phyloP scores from a whole-genome alignment of 2,329 filamentous ascomycete genomes.

The Myriosclerotinia duriaeana region DNA sequence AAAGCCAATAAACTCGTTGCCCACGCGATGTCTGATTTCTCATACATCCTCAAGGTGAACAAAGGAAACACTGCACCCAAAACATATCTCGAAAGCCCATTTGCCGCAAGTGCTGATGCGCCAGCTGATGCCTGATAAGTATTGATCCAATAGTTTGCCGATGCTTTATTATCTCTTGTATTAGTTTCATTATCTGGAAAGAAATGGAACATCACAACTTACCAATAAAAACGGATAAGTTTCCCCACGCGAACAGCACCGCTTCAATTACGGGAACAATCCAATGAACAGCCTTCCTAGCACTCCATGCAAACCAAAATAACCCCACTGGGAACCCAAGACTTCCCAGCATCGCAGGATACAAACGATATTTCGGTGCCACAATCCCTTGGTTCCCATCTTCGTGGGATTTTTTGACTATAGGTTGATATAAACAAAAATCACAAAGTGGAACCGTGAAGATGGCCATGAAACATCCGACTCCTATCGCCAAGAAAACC shows the following conservation, averaged over 20 bases:
- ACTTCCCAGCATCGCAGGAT: conserved; percentile 59
- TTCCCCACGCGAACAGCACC: conserved; percentile 59
- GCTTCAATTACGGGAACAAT: conserved; percentile 52
- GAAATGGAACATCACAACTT: conserved; percentile 45
- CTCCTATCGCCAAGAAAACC: conserved; percentile 43
- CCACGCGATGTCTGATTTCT: conserved; percentile 42
- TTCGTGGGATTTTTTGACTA: conserved; percentile 14
- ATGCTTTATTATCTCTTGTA: conserved; percentile 52
- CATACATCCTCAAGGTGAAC: conserved; percentile 56
- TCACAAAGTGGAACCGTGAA: conserved; percentile 46
- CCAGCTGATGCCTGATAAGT: conserved; percentile 55
- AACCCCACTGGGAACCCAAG: conserved; percentile 51
- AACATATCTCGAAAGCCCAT: conserved; percentile 56
- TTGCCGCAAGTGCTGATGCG: conserved; percentile 60
- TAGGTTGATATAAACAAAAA: conserved; percentile 43
- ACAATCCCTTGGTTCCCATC: conserved; percentile 33
- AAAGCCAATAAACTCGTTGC: conserved; percentile 45
- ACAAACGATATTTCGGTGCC: conserved; percentile 58
- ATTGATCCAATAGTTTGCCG: conserved; percentile 53
- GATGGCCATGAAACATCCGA: conserved; percentile 48
- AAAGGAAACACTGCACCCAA: conserved; percentile 60
- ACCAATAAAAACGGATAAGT: conserved; percentile 57
- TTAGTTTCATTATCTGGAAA: conserved; percentile 53
- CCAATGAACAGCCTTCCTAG: conserved; percentile 54
- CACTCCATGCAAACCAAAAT: conserved; percentile 61